These are phyloP conservation scores for Phytophthora sp. DNA, from an alignment of 352 stramenopile genomes.

Conservation along the genomic window DNA sequence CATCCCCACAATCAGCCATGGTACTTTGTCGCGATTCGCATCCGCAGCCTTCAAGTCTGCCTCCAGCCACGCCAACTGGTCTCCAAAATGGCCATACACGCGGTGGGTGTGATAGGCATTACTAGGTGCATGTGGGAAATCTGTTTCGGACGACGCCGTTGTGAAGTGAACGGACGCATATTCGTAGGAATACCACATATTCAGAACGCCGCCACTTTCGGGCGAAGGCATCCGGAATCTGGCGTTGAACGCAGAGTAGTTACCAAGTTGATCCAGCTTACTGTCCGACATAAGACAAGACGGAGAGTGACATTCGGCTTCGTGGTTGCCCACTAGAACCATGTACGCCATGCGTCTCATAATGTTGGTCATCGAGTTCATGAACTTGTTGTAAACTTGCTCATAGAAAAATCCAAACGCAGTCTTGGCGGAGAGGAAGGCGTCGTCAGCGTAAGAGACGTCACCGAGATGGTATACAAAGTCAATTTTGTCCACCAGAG, in stretches of 20 bases:
- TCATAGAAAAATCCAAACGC: conserved; percentile 44
- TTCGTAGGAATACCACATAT: conserved; percentile 57
- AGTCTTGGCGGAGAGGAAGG: conserved; percentile 29
- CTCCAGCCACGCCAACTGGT: conserved; percentile 62
- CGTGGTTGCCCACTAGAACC: conserved; percentile 75
- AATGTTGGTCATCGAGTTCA: conserved; percentile 53
- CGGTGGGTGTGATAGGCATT: conserved; percentile 42
- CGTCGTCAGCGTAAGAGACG: conserved; percentile 36
- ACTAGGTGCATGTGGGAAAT: conserved; percentile 39
- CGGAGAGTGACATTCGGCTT: conserved; percentile 59
- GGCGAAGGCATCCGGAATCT: conserved; percentile 45
- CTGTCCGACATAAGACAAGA: conserved; percentile 29
- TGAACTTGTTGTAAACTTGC: conserved; percentile 69
- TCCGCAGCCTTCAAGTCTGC: conserved; percentile 55
- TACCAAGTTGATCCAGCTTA: conserved; percentile 36
- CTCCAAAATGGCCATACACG: conserved; percentile 41
- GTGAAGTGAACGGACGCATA: conserved; percentile 70
- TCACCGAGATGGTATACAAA: conserved; percentile 39
- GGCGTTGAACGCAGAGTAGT: conserved; percentile 65
- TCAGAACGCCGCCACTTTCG: conserved; percentile 38
- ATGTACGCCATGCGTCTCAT: conserved; percentile 66
- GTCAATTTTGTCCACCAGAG: conserved; percentile 16
- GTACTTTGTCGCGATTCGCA: conserved; percentile 46
- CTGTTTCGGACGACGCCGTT: conserved; percentile 71
- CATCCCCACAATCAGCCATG: conserved; percentile 62